Base-by-base conservation (phyloP, 2,329 filamentous ascomycete species). In the Trichoderma polysporum region DNA sequence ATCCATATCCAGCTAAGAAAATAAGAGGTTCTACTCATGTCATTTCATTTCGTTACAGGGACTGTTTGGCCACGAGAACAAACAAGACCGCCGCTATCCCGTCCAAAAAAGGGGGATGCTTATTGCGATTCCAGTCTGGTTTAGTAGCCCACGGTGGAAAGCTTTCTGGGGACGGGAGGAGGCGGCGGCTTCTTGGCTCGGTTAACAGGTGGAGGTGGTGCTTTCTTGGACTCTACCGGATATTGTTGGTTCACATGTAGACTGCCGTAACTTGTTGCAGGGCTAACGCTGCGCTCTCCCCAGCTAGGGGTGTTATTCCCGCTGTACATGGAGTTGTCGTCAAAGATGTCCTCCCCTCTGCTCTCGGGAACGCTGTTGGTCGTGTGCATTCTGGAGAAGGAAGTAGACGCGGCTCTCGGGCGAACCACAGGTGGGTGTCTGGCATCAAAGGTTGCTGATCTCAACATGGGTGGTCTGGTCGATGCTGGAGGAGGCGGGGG, bases 211-310 rank as follows among this genome's bases (percentile, higher is more conserved):
- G 84, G 85, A 2, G 84, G 78, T 2, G 85, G 77, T 3, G 83
- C 83, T 78, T 87, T 87, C 80, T 86, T 86, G 66, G 79, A 75
- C 35, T 80, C 70, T 7, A 35, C n/a, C 10, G 73, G 71, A 29
- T 70, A 75, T 41, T 81, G 39, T 10, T 27, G 76, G 64, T 79
- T 85, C 53, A 82, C 79, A 70, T 79, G 85, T 53, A 86, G 72
- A 73, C 85, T 86, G 68, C 83, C 84, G 66, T 84, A 82, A 74
- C 85, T 87, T 1, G 85, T 87, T 2, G 85, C 83, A 0, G 85
- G 85, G 70, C 85, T 87, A 66, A 84, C 78, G 71, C 83, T 83
- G 64, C 83, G 81, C 53, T 84, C 81, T 22, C 78, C 79, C 76
- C 81, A 84, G 63, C 84, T 81, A 0, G 83, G 83, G 39, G 84